Evolutionary conservation across 73 alveolate species (phyloP).

Genomic region (Breviolum minutum): DNA sequence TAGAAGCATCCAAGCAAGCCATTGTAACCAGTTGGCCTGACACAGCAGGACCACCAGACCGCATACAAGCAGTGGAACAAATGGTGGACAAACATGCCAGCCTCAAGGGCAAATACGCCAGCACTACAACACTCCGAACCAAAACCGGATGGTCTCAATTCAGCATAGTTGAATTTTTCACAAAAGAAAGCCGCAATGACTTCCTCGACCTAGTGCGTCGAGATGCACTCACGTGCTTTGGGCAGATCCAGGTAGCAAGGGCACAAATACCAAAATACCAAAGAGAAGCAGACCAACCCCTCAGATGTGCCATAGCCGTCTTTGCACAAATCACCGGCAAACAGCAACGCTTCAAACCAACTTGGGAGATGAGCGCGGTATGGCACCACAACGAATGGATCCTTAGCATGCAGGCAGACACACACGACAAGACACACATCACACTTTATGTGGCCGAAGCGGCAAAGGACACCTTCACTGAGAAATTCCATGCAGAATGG

Average conservation of each 20-base stretch:
- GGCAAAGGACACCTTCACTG: neutral
- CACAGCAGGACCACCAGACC: neutral
- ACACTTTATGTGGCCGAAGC: neutral
- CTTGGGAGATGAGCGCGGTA: too few species aligned
- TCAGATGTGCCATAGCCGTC: constrained; percentile 30
- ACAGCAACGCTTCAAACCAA: constrained; percentile 1
- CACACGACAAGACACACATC: neutral
- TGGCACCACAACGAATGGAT: neutral
- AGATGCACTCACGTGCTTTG: constrained; percentile 19
- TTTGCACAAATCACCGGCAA: neutral
- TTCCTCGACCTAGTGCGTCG: constrained; percentile 5
- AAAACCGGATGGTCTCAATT: neutral
- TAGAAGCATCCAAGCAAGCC: constrained; percentile 66
- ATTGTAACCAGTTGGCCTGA: constrained; percentile 31
- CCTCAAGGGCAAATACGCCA: neutral
- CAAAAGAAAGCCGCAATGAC: neutral
- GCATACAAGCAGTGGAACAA: neutral
- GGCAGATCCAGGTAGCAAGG: constrained; percentile 10
- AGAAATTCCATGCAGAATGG: neutral
- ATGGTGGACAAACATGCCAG: neutral
- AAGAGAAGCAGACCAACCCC: constrained; percentile 22
- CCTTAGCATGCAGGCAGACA: neutral
- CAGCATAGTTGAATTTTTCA: constrained; percentile 46
- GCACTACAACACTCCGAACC: neutral
- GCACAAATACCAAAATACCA: constrained; percentile 12